A percentile compares a stretch with the other conserved stretches of the same genome.
phyloP scores from a whole-genome alignment of 208 protist genomes.

The Trypanosoma grayi region DNA sequence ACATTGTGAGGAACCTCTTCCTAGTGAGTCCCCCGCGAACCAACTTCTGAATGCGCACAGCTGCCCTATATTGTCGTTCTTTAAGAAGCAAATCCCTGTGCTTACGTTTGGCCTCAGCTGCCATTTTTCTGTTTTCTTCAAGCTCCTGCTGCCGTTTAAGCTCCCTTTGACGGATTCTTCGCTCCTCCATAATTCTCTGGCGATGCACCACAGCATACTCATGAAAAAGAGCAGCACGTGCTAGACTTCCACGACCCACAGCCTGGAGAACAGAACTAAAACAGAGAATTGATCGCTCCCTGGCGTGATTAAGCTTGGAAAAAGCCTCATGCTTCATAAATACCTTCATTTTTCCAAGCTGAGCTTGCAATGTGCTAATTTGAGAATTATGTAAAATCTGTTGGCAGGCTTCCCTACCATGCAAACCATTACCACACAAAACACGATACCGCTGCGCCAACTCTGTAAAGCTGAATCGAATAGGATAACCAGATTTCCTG shows the following conservation, averaged over 20 bases:
- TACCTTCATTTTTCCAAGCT: slow-evolving; percentile 39
- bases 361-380: slow-evolving; percentile 16
- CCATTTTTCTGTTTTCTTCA: slow-evolving; percentile 20
- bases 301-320: slow-evolving; percentile 22
- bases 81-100: not conserved
- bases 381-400: slow-evolving; percentile 14
- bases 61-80: slow-evolving; percentile 8
- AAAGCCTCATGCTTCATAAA: slow-evolving; percentile 41
- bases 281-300: slow-evolving; percentile 13
- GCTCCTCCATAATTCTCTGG: slow-evolving; percentile 24
- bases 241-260: slow-evolving; percentile 13
- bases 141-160: slow-evolving; percentile 4
- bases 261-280: slow-evolving; percentile 12
- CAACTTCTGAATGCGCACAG: slow-evolving; percentile 22
- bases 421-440: slow-evolving; percentile 12
- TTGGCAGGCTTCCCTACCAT: slow-evolving; percentile 1
- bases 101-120: slow-evolving; percentile 7
- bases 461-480: slow-evolving; percentile 25
- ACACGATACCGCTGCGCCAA: slow-evolving; percentile 30
- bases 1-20: slow-evolving; percentile 11
- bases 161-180: slow-evolving; percentile 12
- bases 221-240: slow-evolving; percentile 13
- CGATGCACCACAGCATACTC: slow-evolving; percentile 20
- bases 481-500: slow-evolving; percentile 40
- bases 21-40: slow-evolving; percentile 17